Base-by-base conservation (phyloP, 192 early-diverging fungal genomes). In the Coemansia sp. region DNA sequence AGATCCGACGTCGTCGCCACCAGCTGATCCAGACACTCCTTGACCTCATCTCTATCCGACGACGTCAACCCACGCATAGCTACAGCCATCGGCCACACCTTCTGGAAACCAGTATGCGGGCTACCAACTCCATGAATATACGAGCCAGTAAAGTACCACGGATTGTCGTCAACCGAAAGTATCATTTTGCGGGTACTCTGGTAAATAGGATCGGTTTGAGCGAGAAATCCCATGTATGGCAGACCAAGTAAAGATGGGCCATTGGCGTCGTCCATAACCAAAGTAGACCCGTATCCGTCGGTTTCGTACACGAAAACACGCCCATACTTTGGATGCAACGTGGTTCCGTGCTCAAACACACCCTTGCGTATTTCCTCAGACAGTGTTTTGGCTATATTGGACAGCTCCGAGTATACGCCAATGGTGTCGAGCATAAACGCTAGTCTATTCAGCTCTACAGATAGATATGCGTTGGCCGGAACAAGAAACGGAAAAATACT, bases 211-310 rank as follows among this genome's bases (percentile, higher is more conserved):
- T 91, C 83, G 20, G 50, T 52, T 10, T 67, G 58, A 18, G 60
- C 42, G 18, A 87, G 63, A 63, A 89, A 91, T 0, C 86, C 89
- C 10, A 89, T 61, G 22, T 87, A 76, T 1, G 89, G 89, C 38
- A 91, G 61, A 10, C 83, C 83, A 7, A 91, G 60, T 6, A 91
- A 80, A 6, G 85, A 82, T 2, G 89, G 89, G 10, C 86, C 81
- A 48, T 89, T 90, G 5, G 89, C 89, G 54, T 91, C 89, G 63
- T 91, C 90, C 86, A 89, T 89, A 11, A 91, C 61, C 11, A 88
- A 64, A 1, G 67, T 36, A 1, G 84, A 87, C 14, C 90, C 89
- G 54, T 83, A 90, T 25, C 90, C 89, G 56, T 91, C 90, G n/a
- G 87, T 80, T 68, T 91, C 90, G 59, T 86, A 91, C 0, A 83